Evolutionary conservation across 1,284 basidiomycete genomes (phyloP), one percentile per base, ranked within the genome.

Genomic region (Coniferiporia sulphurascens): DNA sequence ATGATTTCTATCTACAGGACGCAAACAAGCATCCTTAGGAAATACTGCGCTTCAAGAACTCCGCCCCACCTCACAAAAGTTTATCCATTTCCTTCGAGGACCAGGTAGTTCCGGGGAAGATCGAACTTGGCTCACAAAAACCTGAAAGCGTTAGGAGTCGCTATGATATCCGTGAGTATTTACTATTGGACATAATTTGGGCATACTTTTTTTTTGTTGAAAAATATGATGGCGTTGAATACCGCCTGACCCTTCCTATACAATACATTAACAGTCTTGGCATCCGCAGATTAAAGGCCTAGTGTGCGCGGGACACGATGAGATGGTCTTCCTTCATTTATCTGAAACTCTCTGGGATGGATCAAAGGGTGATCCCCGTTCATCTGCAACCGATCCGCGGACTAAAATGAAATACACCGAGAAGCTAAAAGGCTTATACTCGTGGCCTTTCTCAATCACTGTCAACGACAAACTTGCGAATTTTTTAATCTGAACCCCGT

Each of bases 361-460:
- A n/a, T 53, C 43, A 15, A 45, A 15, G 38, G 59, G 49, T 19
- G 45, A 58, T 55, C 45, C 41, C 34, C 36, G 60, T 49, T 43
- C 36, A 35, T 21, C 54, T 27, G 27, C 27, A 27, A 27, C 2
- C 17, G 41, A 44, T 45, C 36, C 34, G 10, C 51, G 34, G 10
- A 41, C n/a, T 34, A 7, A 35, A 51, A 43, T 34, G n/a, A 52
- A 49, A 32, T 54, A 48, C 36, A 52, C 38, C 49, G 52, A 49
- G 8, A 65, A 65, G 27, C 49, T 61, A 17, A 46, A 51, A 17
- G 59, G 59, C 17, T 13, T n/a, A 13, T 61, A 61, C 38, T 53
- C 51, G 7, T 61, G 59, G 59, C 34, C 55, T 10, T 61, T 61
- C 27, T 61, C 55, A 27, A 55, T 64, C 15, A 32, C 32, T 6